Evolutionary conservation across 139 green algal species (phyloP).

Genomic region (Micractinium conductrix): DNA sequence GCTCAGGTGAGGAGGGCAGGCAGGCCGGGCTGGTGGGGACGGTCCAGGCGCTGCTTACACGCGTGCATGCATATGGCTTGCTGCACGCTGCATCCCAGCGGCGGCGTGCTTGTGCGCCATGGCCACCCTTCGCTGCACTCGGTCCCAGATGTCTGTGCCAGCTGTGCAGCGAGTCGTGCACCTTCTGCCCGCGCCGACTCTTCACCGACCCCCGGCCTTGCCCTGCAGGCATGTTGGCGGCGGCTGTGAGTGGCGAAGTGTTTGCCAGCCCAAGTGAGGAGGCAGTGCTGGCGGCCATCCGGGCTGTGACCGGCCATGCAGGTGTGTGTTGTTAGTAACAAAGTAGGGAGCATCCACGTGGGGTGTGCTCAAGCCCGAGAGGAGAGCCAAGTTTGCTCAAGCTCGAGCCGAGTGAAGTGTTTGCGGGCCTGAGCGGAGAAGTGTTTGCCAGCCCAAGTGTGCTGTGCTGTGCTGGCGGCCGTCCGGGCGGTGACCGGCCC

Average conservation of each 20-base stretch:
- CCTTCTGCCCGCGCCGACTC: not conserved
- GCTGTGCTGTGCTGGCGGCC: no score
- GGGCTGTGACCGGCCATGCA: conserved; percentile 49
- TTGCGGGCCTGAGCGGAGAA: no score
- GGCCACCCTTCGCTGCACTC: not conserved
- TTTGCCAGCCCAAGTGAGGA: conserved; percentile 84
- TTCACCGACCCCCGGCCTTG: not conserved
- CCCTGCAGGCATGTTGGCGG: conserved; percentile 80
- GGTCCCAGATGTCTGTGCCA: no score
- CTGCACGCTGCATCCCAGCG: not conserved
- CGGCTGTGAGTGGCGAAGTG: conserved; percentile 90
- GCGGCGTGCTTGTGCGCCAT: not conserved
- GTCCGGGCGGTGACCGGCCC: no score
- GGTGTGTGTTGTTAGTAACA: no score
- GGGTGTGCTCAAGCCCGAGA: no score
- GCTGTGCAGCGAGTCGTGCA: not conserved
- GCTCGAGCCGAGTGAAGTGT: no score
- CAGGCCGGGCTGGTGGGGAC: not conserved
- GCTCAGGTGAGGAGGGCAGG: conserved; percentile 16
- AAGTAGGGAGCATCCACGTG: no score
- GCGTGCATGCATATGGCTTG: no score
- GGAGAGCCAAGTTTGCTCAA: no score
- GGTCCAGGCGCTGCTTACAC: no score
- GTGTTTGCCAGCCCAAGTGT: no score
- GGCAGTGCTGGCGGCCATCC: conserved; percentile 85